Evolutionary conservation across 306 rosid species (phyloP).

Genomic region (Malus orientalis): DNA sequence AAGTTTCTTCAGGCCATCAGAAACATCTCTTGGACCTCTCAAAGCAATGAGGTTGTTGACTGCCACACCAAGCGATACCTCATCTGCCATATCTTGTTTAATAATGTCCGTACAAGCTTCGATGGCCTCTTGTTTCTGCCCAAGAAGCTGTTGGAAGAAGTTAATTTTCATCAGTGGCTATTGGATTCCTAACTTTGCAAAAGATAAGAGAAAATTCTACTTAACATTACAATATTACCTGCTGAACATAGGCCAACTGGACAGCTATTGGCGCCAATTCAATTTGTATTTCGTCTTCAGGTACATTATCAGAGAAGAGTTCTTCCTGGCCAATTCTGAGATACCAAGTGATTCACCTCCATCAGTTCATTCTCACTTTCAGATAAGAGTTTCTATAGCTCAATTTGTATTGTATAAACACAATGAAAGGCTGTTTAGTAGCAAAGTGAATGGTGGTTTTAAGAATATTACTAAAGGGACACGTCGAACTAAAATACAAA

Average conservation of each 20-base stretch:
- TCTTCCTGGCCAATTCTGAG: slow-evolving; percentile 84
- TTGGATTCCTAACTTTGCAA: slow-evolving; percentile 7
- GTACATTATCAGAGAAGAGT: slow-evolving; percentile 59
- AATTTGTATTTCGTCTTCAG: slow-evolving; percentile 76
- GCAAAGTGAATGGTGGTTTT: not conserved
- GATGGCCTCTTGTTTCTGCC: slow-evolving; percentile 60
- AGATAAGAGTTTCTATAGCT: not conserved
- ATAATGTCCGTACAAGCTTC: slow-evolving; percentile 60
- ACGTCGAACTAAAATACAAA: not conserved
- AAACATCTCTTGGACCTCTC: slow-evolving; percentile 87
- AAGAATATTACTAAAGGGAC: not conserved
- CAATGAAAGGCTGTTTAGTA: not conserved
- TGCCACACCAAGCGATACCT: slow-evolving; percentile 80
- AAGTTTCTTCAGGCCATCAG: slow-evolving; percentile 87
- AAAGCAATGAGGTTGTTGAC: slow-evolving; percentile 74
- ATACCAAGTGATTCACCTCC: slow-evolving; percentile 19
- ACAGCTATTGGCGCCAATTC: slow-evolving; percentile 93
- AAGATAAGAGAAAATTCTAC: not conserved
- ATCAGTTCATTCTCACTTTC: slow-evolving; percentile 4
- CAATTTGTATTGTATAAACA: slow-evolving; percentile 1
- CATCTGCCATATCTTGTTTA: slow-evolving; percentile 75
- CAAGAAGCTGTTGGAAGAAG: slow-evolving; percentile 68
- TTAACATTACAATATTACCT: slow-evolving; percentile 33
- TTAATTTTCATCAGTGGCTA: slow-evolving; percentile 20
- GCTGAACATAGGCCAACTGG: slow-evolving; percentile 91